Percentiles rank a stretch among this genome's conserved stretches.
Evolutionary conservation across 805 yeast species (phyloP).

Genomic region (Candida orba): DNA sequence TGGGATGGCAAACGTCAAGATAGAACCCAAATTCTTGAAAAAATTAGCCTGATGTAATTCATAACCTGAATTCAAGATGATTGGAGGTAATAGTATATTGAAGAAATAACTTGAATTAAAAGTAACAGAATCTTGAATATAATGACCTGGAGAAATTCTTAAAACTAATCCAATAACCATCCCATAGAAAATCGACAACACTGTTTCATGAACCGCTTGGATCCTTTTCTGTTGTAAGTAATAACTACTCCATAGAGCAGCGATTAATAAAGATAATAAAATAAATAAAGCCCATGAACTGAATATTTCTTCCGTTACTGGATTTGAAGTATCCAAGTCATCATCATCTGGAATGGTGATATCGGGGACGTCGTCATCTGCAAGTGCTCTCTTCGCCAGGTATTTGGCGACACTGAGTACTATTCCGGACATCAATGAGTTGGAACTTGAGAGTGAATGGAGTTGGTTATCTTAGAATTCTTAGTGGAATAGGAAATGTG

Average conservation of each 20-base stretch:
- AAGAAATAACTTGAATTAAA: slow-evolving; percentile 92
- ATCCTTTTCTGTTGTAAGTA: slow-evolving; percentile 86
- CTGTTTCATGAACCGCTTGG: slow-evolving; percentile 96
- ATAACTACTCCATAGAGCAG: slow-evolving; percentile 93
- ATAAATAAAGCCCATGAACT: slow-evolving; percentile 97
- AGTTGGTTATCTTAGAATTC: too few species aligned
- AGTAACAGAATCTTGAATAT: slow-evolving; percentile 93
- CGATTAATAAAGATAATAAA: slow-evolving; percentile 65
- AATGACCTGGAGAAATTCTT: slow-evolving; percentile 90
- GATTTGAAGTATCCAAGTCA: slow-evolving; percentile 57
- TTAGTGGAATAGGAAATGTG: too few species aligned
- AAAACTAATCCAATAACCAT: slow-evolving; percentile 92
- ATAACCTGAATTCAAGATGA: slow-evolving; percentile 91
- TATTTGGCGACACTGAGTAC: slow-evolving; percentile 17
- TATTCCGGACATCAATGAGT: slow-evolving; percentile 15
- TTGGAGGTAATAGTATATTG: slow-evolving; percentile 91
- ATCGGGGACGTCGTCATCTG: slow-evolving; percentile 22
- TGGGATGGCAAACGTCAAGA: slow-evolving; percentile 89
- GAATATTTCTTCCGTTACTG: slow-evolving; percentile 90
- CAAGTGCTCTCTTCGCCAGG: slow-evolving; percentile 22
- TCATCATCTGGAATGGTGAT: slow-evolving; percentile 18
- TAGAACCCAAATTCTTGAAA: slow-evolving; percentile 85
- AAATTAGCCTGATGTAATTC: slow-evolving; percentile 94
- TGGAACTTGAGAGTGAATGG: too few species aligned
- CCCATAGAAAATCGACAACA: slow-evolving; percentile 90